Percentiles rank a stretch among this genome's conserved stretches.
phyloP scores from a whole-genome alignment of 306 rosid genomes.

The Notholithocarpus densiflorus region DNA sequence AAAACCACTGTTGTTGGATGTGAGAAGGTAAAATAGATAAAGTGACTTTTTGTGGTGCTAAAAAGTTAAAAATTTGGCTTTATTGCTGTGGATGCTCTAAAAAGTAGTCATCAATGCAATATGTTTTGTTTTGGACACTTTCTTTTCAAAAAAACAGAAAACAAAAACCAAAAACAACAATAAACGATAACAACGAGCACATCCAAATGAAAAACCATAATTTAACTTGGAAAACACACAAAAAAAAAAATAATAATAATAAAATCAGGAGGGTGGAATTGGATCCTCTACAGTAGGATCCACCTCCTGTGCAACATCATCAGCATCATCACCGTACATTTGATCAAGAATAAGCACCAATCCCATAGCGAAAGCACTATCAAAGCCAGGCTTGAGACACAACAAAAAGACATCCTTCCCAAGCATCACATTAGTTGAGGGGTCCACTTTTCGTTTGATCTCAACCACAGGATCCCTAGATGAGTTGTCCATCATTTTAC shows the following conservation, averaged over 20 bases:
- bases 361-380: conserved; percentile 33
- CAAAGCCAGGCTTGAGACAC: conserved; percentile 15
- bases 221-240: neutral
- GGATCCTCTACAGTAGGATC: neutral
- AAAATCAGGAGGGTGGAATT: neutral
- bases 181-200: neutral
- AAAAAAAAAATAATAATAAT: neutral
- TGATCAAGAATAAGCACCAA: conserved; percentile 33
- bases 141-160: too few relatives aligned
- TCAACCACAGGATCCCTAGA: conserved; percentile 17
- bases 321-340: conserved; percentile 3
- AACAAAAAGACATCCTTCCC: conserved; percentile 32
- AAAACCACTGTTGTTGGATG: too few relatives aligned
- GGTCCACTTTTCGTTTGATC: conserved; percentile 21
- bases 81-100: too few relatives aligned
- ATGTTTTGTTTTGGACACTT: too few relatives aligned
- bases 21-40: too few relatives aligned
- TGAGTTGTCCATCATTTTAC: conserved; percentile 6
- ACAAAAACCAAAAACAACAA: neutral
- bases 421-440: conserved; percentile 20
- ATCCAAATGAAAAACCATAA: neutral
- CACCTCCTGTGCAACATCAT: neutral
- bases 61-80: too few relatives aligned
- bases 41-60: too few relatives aligned
- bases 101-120: too few relatives aligned